Evolutionary conservation across 2,329 filamentous ascomycete species (phyloP), one percentile per base, ranked within the genome.

Genomic region (Pseudogymnoascus destructans): DNA sequence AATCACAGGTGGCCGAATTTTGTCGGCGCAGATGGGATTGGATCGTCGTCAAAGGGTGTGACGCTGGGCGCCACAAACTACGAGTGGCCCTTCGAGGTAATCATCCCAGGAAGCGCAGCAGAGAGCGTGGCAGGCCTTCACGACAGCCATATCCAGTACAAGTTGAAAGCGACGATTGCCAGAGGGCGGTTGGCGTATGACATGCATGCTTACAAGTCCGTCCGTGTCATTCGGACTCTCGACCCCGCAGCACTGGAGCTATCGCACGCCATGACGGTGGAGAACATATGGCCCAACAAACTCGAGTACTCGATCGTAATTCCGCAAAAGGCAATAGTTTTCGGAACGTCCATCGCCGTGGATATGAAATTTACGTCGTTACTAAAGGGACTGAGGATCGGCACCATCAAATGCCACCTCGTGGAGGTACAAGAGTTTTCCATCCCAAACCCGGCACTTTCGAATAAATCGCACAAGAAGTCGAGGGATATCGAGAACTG

Each of bases 271-370:
- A 93, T 96, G 89, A 89, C 88, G 62, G 91, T 97, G 63, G 91
- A 96, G 72, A 96, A 96, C 68, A 87, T 95, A 63, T 98, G 93
- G 93, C 87, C 90, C 5, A 93, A 95, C 75, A 98, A 98, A 76
- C 81, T 97, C 65, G 89, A 95, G 70, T 98, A 98, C 73, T 92
- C 89, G 27, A 90, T 98, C 62, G 83, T 89, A 59, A 88, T 95
- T 9, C 92, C 93, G 0, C 91, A 89, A 67, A 96, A 96, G 74
- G 93, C 93, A 1, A 86, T 95, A 58, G 87, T 95, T 15, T 95
- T 96, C 66, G 93, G 93, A 55, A 95, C 89, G n/a, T 79, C 79
- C 19, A 84, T 97, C 55, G 82, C 84, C 1, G 79, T 95, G 60
- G 85, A 95, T 65, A 92, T 96, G 74, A 83, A 87, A 62, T 84